A percentile compares a stretch with the other conserved stretches of the same genome.
Conservation (phyloP, 1,284 basidiomycete genomes). For the Volvariella volvacea region DNA sequence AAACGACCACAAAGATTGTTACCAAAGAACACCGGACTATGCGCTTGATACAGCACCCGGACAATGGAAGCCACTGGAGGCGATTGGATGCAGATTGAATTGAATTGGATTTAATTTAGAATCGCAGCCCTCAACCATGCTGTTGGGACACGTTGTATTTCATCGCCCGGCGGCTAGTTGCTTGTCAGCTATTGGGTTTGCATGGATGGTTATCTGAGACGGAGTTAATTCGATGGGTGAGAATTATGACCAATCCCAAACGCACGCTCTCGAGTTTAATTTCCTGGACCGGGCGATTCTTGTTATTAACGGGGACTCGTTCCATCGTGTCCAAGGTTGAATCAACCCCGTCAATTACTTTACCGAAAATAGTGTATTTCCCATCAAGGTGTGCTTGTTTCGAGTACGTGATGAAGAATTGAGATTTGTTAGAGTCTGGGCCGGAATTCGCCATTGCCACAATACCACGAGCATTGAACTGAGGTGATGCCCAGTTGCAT, state of each 20-base stretch:
- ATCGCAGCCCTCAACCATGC: background rate
- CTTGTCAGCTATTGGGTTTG: slow-evolving; percentile 87
- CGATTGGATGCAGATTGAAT: too few relatives aligned
- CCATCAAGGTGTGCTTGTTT: slow-evolving; percentile 90
- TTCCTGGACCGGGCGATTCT: slow-evolving; percentile 83
- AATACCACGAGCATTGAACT: slow-evolving; percentile 92
- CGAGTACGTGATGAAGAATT: slow-evolving; percentile 91
- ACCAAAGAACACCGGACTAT: too few relatives aligned
- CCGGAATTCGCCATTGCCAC: slow-evolving; percentile 98
- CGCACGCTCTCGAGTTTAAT: slow-evolving; percentile 73
- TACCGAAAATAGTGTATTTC: slow-evolving; percentile 93
- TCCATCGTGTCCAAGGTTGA: slow-evolving; percentile 89
- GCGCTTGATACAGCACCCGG: too few relatives aligned
- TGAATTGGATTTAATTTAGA: too few relatives aligned
- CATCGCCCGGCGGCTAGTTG: slow-evolving; percentile 30
- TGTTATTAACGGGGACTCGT: slow-evolving; percentile 82
- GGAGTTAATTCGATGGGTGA: background rate
- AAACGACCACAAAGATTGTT: too few relatives aligned
- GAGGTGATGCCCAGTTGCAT: slow-evolving; percentile 6
- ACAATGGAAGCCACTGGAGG: too few relatives aligned
- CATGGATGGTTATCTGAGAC: slow-evolving; percentile 82
- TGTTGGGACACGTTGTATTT: slow-evolving; percentile 4
- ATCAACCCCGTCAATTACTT: slow-evolving; percentile 92
- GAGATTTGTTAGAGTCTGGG: slow-evolving; percentile 89
- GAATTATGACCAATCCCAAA: background rate